A percentile compares a stretch with the other conserved stretches of the same genome.
These are phyloP conservation scores for Epichloe aotearoae DNA, from an alignment of 2,329 filamentous ascomycete genomes.

Conservation along the genomic window DNA sequence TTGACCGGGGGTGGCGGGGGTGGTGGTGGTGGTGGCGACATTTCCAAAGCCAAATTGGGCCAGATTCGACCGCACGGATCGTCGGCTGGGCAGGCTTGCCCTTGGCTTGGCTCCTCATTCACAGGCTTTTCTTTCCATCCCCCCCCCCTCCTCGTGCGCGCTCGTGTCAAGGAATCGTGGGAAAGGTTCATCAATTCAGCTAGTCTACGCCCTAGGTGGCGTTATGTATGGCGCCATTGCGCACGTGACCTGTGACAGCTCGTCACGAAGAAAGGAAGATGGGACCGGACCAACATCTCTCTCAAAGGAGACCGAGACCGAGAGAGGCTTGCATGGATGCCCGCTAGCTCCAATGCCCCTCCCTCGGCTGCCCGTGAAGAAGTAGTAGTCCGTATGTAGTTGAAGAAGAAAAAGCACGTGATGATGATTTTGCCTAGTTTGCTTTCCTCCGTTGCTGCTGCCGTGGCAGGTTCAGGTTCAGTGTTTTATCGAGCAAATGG, in stretches of 20 bases:
- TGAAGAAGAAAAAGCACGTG: slow-evolving; percentile 3
- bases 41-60: not conserved
- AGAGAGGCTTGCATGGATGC: not conserved
- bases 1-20: no score
- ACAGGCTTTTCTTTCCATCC: not conserved
- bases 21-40: not conserved
- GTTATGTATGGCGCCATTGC: no score
- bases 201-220: no score
- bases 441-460: no score
- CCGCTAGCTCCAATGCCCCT: slow-evolving; percentile 7
- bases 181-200: no score
- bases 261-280: not conserved
- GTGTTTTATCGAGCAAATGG: no score
- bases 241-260: no score
- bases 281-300: not conserved
- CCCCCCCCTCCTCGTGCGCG: no score
- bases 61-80: not conserved
- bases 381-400: not conserved
- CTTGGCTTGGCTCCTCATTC: not conserved
- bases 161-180: no score
- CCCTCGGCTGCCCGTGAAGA: slow-evolving; percentile 10
- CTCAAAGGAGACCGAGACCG: not conserved
- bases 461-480: no score
- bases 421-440: not conserved
- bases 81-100: not conserved